Conservation (phyloP, 805 yeast genomes). For the Zygosaccharomyces gambellarensis region DNA sequence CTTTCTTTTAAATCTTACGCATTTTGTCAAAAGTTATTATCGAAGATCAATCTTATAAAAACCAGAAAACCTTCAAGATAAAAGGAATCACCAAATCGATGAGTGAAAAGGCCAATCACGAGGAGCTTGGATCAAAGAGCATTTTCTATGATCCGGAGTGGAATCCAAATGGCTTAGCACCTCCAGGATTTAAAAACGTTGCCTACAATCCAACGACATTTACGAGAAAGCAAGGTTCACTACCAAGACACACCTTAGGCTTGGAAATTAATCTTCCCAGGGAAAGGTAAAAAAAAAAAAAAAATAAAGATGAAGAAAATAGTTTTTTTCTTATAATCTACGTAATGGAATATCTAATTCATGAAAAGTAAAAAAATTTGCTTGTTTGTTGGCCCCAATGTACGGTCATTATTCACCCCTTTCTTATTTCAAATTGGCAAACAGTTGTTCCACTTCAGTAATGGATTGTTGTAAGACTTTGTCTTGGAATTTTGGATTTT, state of each 20-base stretch:
- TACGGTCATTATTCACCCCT: not conserved
- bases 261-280: conserved; percentile 33
- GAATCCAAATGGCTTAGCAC: conserved; percentile 57
- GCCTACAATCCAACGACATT: conserved; percentile 30
- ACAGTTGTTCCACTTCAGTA: conserved; percentile 84
- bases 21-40: too few relatives aligned
- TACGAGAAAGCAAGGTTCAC: conserved; percentile 26
- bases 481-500: conserved; percentile 89
- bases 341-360: conserved; percentile 24
- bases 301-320: not conserved
- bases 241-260: conserved; percentile 14
- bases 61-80: not conserved
- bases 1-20: too few relatives aligned
- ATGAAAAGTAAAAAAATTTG: conserved; percentile 6
- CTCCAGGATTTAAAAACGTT: conserved; percentile 31
- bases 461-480: conserved; percentile 86
- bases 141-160: conserved; percentile 62
- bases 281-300: not conserved
- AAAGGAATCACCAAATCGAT: not conserved
- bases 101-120: not conserved
- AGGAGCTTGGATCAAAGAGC: conserved; percentile 44
- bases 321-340: not conserved
- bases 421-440: conserved; percentile 40
- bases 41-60: too few relatives aligned
- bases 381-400: not conserved